Conservation (phyloP, 345 rosid genomes). For the Acer negundo region DNA sequence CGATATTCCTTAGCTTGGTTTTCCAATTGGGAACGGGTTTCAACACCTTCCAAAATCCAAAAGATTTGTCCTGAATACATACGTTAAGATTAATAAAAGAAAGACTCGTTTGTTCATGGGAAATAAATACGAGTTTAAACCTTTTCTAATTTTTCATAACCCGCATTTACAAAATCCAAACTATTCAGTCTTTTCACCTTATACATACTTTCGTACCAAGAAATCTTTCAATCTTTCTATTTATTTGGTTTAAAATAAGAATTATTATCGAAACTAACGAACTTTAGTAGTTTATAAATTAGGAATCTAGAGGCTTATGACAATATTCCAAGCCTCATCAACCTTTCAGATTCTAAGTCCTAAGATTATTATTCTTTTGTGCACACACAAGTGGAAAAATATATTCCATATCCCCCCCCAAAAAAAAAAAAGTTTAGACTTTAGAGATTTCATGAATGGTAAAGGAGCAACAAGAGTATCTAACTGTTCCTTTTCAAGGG, state of each 20-base stretch:
- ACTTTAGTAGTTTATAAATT: neutral
- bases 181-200: neutral
- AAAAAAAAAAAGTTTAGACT: neutral
- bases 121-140: too few relatives aligned
- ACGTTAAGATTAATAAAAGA: too few relatives aligned
- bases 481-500: constrained; percentile 17
- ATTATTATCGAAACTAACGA: neutral
- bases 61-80: too few relatives aligned
- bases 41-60: neutral
- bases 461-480: neutral
- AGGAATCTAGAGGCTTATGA: neutral
- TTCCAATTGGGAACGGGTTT: neutral
- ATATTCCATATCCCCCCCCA: too few relatives aligned
- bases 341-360: neutral
- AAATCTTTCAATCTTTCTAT: neutral
- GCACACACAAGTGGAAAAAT: neutral
- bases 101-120: too few relatives aligned
- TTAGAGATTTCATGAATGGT: neutral
- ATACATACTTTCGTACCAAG: neutral
- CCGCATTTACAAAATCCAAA: too few relatives aligned
- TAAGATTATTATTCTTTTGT: neutral
- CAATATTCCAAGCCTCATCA: neutral
- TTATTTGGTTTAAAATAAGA: neutral
- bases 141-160: neutral
- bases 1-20: neutral